Conservation (phyloP, 2,329 filamentous ascomycete genomes). For the Huntiella decipiens region DNA sequence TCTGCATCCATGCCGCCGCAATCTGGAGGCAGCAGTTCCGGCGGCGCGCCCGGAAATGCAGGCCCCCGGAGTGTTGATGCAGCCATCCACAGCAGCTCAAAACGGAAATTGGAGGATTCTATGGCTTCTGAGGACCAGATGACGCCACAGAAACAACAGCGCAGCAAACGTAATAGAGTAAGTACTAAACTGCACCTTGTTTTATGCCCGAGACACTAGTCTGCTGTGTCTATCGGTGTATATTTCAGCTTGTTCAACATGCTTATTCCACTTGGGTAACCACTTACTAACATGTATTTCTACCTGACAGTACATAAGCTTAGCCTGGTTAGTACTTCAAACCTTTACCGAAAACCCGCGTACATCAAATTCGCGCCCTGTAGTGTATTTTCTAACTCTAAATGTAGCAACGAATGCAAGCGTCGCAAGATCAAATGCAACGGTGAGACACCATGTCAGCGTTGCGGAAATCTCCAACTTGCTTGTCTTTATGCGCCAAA, state of each 20-base stretch:
- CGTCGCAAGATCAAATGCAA: conserved; percentile 61
- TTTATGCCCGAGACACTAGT: too few species aligned
- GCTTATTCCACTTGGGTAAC: background rate
- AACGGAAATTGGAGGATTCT: conserved; percentile 18
- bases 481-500: conserved; percentile 47
- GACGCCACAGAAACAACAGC: conserved; percentile 27
- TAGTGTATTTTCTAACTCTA: conserved; percentile 6
- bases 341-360: conserved; percentile 3
- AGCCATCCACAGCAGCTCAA: conserved; percentile 12
- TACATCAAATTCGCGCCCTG: background rate
- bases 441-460: conserved; percentile 46
- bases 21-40: background rate
- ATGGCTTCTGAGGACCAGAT: conserved; percentile 23
- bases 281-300: background rate
- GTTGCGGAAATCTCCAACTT: conserved; percentile 49
- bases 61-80: background rate
- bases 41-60: background rate
- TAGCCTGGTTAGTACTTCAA: conserved; percentile 32
- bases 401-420: conserved; percentile 50
- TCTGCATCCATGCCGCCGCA: background rate
- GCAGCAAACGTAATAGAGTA: conserved; percentile 41
- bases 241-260: background rate
- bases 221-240: background rate
- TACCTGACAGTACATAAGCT: conserved; percentile 34
- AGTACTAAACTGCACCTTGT: conserved; percentile 15